Base-by-base conservation (phyloP, 805 yeast genomes). In the Wickerhamomyces sydowiorum region DNA sequence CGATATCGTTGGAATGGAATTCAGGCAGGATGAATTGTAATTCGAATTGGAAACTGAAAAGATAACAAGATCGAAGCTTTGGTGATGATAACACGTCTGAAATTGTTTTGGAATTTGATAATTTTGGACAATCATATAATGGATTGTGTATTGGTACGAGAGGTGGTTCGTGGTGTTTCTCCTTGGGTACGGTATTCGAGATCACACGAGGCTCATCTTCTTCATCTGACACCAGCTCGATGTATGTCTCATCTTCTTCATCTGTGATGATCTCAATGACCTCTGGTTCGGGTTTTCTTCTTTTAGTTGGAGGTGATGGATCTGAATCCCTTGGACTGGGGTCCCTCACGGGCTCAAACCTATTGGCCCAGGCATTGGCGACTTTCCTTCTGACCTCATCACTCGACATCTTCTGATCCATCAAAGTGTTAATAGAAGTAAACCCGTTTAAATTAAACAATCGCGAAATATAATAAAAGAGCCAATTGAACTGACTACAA, bases 11-110 rank as follows among this genome's bases (percentile, higher is more conserved):
- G 7, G 40, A 27, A 40, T 46, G 3, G 49, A 54, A 18, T 65
- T 58, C 62, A 1, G 57, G 50, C 2, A 72, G 50, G 13, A 76
- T 50, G 35, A 64, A 60, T 27, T 64, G 67, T 37, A 75, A 47
- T 7, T 75, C 72, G 14, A 67, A 68, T 36, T 63, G 71, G 50
- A 64, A 78, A 47, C 76, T 75, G 59, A 77, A 76, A 28, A 77
- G 69, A 43, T 62, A 67, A 0, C 75, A 62, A 37, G 59, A 61
- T 8, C 36, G 36, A 17, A 77, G 47, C 8, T 64, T 61, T 5
- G 48, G 35, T 10, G 62, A 56, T 5, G 71, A 67, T 9, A 67
- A 42, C 2, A 67, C 56, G n/a, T 61, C 62, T 1, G 47, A 37
- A 24, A 64, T 40, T 1, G 58, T 50, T 6, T 57, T 40, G 15